Conservation (phyloP, 495 filamentous ascomycete genomes). For the Daldinia childiae region DNA sequence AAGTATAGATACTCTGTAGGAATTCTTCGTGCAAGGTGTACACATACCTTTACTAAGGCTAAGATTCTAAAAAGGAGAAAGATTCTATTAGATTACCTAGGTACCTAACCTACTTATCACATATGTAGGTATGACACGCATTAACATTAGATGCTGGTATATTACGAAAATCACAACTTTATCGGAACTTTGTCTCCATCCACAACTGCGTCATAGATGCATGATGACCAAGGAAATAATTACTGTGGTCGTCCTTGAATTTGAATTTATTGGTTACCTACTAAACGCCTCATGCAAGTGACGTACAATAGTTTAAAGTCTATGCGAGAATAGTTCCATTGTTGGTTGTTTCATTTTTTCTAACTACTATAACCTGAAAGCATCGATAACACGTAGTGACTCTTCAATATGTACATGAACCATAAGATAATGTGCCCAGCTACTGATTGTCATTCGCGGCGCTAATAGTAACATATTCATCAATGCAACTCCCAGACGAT, state of each 20-base stretch:
- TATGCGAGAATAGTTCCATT: background rate
- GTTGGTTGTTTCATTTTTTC: background rate
- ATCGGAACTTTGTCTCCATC: background rate
- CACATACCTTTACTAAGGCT: background rate
- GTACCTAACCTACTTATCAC: too few relatives aligned
- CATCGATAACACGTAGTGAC: background rate
- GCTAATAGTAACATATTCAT: slow-evolving; percentile 1
- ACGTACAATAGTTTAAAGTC: background rate
- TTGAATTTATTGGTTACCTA: background rate
- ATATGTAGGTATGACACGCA: background rate
- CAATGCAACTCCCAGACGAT: slow-evolving; percentile 8
- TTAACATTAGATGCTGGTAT: background rate
- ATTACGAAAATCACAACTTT: background rate
- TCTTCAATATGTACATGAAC: background rate
- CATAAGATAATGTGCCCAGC: background rate
- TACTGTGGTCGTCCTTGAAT: background rate
- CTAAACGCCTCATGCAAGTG: background rate
- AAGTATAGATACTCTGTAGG: background rate
- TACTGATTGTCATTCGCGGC: background rate
- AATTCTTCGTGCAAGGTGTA: too few relatives aligned
- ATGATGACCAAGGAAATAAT: background rate
- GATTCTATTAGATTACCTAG: background rate
- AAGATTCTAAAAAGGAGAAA: background rate
- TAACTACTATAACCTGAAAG: background rate
- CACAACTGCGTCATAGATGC: background rate